phyloP scores from a whole-genome alignment of 352 stramenopile species.

The Globisporangium paddicum region DNA sequence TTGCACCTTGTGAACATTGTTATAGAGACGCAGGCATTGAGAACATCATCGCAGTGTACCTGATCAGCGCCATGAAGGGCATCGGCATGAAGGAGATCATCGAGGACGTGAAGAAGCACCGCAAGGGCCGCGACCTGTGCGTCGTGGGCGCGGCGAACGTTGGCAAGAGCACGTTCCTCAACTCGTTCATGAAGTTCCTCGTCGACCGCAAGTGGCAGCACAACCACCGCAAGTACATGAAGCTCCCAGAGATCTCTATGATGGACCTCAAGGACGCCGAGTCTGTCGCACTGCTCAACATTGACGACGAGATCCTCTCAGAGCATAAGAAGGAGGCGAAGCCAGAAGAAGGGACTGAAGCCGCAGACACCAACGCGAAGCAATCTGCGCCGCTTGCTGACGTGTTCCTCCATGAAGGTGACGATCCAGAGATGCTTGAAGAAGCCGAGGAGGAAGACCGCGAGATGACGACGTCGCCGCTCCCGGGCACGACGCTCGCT shows the following conservation, averaged over 20 bases:
- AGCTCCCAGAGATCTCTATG: conserved; percentile 50
- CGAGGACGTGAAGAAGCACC: conserved; percentile 68
- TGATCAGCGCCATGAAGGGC: conserved; percentile 83
- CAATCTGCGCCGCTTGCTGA: conserved; percentile 10
- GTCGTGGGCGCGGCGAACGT: conserved; percentile 91
- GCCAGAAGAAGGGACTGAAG: not conserved
- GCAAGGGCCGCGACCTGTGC: conserved; percentile 82
- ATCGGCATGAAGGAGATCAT: conserved; percentile 88
- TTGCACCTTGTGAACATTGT: not conserved
- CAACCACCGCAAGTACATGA: conserved; percentile 87
- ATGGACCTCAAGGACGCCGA: conserved; percentile 47
- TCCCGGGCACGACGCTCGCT: conserved; percentile 89
- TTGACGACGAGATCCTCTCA: conserved; percentile 38
- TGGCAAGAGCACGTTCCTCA: conserved; percentile 92
- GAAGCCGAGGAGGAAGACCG: conserved; percentile 57
- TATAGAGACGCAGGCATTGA: conserved; percentile 60
- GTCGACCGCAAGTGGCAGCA: conserved; percentile 81
- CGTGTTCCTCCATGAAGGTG: conserved; percentile 46
- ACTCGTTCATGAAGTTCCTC: conserved; percentile 85
- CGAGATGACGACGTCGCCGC: conserved; percentile 84
- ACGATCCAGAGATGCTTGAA: conserved; percentile 66
- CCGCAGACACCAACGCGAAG: not conserved
- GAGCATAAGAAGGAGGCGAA: conserved; percentile 10
- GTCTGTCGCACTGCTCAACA: conserved; percentile 44
- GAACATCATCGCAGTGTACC: conserved; percentile 73